Conservation (phyloP, 2,329 filamentous ascomycete species). For the Diaporthe sp. region DNA sequence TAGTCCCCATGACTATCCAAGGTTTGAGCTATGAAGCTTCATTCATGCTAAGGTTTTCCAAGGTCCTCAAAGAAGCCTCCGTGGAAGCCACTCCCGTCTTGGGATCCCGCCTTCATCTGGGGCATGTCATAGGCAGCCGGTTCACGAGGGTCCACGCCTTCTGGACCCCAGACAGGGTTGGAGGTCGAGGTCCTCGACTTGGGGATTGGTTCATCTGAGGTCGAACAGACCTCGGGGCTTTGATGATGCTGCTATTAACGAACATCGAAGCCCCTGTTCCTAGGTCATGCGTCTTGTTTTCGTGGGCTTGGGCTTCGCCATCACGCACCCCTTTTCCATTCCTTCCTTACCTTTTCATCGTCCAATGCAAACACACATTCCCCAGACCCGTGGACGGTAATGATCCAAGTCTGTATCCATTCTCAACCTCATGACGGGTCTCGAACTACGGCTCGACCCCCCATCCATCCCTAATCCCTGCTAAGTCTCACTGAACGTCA, state of each 20-base stretch:
- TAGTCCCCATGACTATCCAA: not conserved
- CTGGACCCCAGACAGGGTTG: not conserved
- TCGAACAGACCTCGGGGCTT: not conserved
- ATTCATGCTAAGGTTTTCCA: constrained; percentile 13
- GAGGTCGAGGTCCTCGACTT: not conserved
- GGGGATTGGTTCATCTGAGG: constrained; percentile 19
- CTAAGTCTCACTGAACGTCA: not conserved
- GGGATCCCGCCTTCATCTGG: not conserved
- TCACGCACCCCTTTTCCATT: not conserved
- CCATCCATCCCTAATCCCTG: not conserved
- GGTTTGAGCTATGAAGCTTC: constrained; percentile 25
- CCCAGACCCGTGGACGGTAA: not conserved
- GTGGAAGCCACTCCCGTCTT: constrained; percentile 17
- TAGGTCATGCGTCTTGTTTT: constrained; percentile 6
- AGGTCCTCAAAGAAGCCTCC: not conserved
- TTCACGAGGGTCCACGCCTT: not conserved
- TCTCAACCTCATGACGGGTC: not conserved
- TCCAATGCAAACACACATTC: not conserved
- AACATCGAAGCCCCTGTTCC: not conserved
- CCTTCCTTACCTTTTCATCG: not conserved
- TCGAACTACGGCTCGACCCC: not conserved
- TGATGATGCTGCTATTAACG: not conserved
- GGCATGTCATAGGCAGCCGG: not conserved
- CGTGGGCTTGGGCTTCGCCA: not conserved
- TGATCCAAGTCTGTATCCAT: not conserved